Evolutionary conservation across 2,329 filamentous ascomycete genomes (phyloP), one percentile per base, ranked within the genome.

Genomic region (Stachybotrys elegans): DNA sequence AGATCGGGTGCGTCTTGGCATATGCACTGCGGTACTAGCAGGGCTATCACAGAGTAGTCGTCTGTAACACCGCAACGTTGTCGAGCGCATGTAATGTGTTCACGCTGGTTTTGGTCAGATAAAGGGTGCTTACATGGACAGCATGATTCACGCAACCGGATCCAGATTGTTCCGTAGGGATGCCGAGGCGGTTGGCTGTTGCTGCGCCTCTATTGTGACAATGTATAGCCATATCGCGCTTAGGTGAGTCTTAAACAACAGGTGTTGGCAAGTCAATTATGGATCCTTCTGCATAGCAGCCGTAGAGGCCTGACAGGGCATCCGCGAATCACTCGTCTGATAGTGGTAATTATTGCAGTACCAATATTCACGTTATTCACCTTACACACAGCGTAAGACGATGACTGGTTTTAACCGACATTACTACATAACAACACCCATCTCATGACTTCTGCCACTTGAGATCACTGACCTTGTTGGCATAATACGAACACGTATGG

Each of bases 391-490:
- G 34, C 6, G 6, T 20, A 20, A 36, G 34, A 7, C 17, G 34
- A 36, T 36, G 34, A 36, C 34, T 36, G 5, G 5, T 36, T 36
- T 36, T 36, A 36, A 36, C 34, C 34, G 16, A 36, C 34, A 36
- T 36, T 36, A 20, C 34, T 36, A 36, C 34, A 36, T 20, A 19
- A 36, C 21, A 19, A 36, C 21, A 20, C 34, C 34, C 21, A 17
- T 20, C 34, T 36, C 17, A 36, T 20, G 34, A 36, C 34, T 36
- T 36, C 34, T 36, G 34, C 34, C 34, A 36, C 34, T 36, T 36
- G 34, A 20, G 34, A 20, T 36, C 34, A 36, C 6, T 17, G 16
- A 36, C 34, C 34, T 36, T 17, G 16, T 36, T 36, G 16, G 34
- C 34, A 36, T 36, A 36, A 36, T 36, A 36, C 34, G 34, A 36